Evolutionary conservation across 2,329 filamentous ascomycete species (phyloP).

Genomic region (Venturia oleaginea): DNA sequence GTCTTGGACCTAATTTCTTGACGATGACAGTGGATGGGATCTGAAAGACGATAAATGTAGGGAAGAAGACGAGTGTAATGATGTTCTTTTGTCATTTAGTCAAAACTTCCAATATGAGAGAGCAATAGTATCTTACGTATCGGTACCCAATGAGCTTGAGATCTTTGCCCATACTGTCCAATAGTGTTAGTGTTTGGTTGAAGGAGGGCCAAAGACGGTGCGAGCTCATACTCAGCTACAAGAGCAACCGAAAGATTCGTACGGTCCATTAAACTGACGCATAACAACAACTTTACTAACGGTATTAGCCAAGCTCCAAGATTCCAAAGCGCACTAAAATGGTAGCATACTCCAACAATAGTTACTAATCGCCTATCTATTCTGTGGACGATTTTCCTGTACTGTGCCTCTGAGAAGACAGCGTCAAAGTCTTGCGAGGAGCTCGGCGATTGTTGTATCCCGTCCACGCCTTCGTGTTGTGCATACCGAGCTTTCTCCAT

Average conservation of each 20-base stretch:
- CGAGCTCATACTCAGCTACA: conserved; percentile 49
- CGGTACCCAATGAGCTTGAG: conserved; percentile 27
- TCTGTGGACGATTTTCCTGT: conserved; percentile 57
- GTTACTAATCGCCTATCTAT: conserved; percentile 50
- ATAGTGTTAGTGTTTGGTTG: conserved; percentile 11
- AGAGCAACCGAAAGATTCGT: conserved; percentile 64
- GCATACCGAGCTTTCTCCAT: neutral
- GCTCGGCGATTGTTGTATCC: neutral
- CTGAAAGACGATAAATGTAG: conserved; percentile 35
- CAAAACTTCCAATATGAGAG: conserved; percentile 18
- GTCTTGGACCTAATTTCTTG: conserved; percentile 32
- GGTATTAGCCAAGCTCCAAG: conserved; percentile 39
- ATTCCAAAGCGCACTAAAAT: conserved; percentile 17
- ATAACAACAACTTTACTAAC: conserved; percentile 56
- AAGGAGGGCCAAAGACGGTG: conserved; percentile 18
- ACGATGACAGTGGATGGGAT: conserved; percentile 32
- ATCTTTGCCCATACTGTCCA: conserved; percentile 28
- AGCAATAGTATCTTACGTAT: conserved; percentile 20
- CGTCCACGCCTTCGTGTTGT: neutral
- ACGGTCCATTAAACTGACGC: conserved; percentile 67
- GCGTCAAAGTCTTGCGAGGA: conserved; percentile 20
- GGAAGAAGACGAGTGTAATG: conserved; percentile 45
- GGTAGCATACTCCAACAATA: conserved; percentile 31
- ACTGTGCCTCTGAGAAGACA: conserved; percentile 50
- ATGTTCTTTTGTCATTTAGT: conserved; percentile 36